These are phyloP conservation scores for Aspergillus tanneri DNA, from an alignment of 2,329 filamentous ascomycete genomes.

Conservation along the genomic window DNA sequence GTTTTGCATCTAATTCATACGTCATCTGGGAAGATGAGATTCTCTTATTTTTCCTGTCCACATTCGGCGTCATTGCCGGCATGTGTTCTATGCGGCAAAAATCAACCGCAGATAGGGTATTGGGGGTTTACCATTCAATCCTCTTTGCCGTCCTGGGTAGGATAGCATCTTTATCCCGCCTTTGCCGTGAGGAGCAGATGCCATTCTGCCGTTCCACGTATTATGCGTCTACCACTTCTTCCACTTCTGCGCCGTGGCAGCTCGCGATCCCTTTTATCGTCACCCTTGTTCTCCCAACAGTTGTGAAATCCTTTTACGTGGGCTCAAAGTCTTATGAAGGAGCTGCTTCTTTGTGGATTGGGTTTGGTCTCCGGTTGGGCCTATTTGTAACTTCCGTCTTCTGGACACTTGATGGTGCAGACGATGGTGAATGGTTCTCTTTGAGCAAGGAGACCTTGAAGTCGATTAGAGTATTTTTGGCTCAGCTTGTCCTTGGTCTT, in stretches of 20 bases:
- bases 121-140: slow-evolving; percentile 81
- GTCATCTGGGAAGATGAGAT: slow-evolving; percentile 99
- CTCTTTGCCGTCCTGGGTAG: slow-evolving; percentile 78
- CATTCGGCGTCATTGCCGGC: slow-evolving; percentile 76
- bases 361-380: slow-evolving; percentile 71
- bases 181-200: slow-evolving; percentile 98
- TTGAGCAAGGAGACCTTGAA: slow-evolving; percentile 66
- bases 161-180: slow-evolving; percentile 78
- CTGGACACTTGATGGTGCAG: slow-evolving; percentile 86
- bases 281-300: slow-evolving; percentile 67
- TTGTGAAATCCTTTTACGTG: slow-evolving; percentile 79
- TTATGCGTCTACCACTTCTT: slow-evolving; percentile 87
- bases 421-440: slow-evolving; percentile 75
- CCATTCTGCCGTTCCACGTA: slow-evolving; percentile 94
- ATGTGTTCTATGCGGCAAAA: slow-evolving; percentile 73
- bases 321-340: slow-evolving; percentile 87
- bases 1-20: slow-evolving; percentile 96
- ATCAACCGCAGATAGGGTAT: slow-evolving; percentile 63
- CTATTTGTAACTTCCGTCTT: slow-evolving; percentile 75
- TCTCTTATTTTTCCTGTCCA: slow-evolving; percentile 83
- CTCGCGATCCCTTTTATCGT: slow-evolving; percentile 75
- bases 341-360: slow-evolving; percentile 80
- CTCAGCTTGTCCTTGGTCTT: slow-evolving; percentile 76
- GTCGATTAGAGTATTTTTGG: slow-evolving; percentile 70
- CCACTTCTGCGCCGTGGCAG: slow-evolving; percentile 90